phyloP scores from a whole-genome alignment of 331 rosid species.

The Spiraea crenata region DNA sequence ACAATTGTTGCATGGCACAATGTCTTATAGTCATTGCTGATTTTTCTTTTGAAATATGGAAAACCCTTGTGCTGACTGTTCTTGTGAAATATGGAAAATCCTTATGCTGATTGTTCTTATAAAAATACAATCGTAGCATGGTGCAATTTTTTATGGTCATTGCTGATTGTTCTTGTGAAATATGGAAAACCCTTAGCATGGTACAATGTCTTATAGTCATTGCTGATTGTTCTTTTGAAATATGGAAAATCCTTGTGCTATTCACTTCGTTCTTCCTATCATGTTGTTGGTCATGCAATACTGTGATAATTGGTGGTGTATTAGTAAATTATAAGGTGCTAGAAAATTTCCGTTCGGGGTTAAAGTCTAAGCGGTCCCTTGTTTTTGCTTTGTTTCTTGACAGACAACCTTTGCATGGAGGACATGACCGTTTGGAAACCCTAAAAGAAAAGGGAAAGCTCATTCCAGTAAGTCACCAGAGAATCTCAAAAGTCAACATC shows the following conservation, averaged over 20 bases:
- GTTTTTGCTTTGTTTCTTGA: no score
- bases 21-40: no score
- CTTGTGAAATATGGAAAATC: no score
- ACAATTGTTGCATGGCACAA: no score
- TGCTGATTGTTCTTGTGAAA: background rate
- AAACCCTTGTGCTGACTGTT: background rate
- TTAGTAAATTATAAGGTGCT: background rate
- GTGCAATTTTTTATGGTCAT: no score
- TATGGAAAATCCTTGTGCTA: background rate
- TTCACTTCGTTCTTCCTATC: no score
- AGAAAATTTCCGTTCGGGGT: no score
- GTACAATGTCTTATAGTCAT: no score
- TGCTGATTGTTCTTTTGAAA: background rate
- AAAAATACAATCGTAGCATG: no score
- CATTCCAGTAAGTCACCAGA: conserved; percentile 48
- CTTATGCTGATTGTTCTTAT: no score
- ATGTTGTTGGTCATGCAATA: background rate
- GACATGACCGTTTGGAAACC: conserved; percentile 72
- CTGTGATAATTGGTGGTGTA: background rate
- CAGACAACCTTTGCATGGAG: conserved; percentile 74
- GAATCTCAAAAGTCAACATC: conserved; percentile 48
- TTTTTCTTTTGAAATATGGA: background rate
- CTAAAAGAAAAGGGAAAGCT: conserved; percentile 64
- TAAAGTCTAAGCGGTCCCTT: no score
- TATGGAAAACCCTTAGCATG: background rate